A percentile compares a stretch with the other conserved stretches of the same genome.
These are phyloP conservation scores for Chaetomiaceae sp. DNA, from an alignment of 2,329 filamentous ascomycete genomes.

Conservation along the genomic window DNA sequence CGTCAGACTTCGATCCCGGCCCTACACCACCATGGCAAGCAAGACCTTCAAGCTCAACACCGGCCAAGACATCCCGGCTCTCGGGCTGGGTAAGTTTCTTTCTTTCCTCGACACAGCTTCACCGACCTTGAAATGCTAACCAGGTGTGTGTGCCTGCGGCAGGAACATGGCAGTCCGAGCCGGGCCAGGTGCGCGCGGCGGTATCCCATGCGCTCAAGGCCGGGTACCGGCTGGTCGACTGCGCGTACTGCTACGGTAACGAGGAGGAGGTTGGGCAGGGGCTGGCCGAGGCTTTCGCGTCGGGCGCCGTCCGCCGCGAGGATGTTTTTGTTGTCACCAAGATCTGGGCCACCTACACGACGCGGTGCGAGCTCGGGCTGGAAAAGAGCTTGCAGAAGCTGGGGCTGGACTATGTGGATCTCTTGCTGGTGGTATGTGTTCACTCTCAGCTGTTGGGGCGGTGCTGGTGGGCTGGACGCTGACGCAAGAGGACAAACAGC, in stretches of 20 bases:
- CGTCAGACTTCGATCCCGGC: neutral
- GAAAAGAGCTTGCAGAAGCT: constrained; percentile 67
- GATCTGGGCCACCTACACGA: constrained; percentile 76
- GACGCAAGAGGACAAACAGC: constrained; percentile 33
- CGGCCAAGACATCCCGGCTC: constrained; percentile 55
- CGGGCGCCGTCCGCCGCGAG: constrained; percentile 65
- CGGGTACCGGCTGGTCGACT: constrained; percentile 59
- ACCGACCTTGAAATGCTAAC: neutral
- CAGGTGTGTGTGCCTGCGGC: neutral
- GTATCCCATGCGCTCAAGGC: constrained; percentile 52
- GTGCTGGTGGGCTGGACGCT: neutral
- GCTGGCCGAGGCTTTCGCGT: constrained; percentile 63
- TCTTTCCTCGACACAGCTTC: constrained; percentile 4
- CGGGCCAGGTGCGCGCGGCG: constrained; percentile 52
- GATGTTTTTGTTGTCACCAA: constrained; percentile 83
- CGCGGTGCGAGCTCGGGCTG: constrained; percentile 60
- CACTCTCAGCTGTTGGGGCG: neutral
- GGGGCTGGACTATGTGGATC: constrained; percentile 73
- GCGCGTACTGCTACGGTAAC: constrained; percentile 72
- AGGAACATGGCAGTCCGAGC: constrained; percentile 61
- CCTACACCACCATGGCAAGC: constrained; percentile 41
- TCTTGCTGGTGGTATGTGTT: constrained; percentile 58
- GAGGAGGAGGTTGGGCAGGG: constrained; percentile 78
- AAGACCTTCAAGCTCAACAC: constrained; percentile 59
- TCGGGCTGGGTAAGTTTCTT: constrained; percentile 51